Evolutionary conservation across 208 protist genomes (phyloP).

Genomic region (Wallacemonas sp.): DNA sequence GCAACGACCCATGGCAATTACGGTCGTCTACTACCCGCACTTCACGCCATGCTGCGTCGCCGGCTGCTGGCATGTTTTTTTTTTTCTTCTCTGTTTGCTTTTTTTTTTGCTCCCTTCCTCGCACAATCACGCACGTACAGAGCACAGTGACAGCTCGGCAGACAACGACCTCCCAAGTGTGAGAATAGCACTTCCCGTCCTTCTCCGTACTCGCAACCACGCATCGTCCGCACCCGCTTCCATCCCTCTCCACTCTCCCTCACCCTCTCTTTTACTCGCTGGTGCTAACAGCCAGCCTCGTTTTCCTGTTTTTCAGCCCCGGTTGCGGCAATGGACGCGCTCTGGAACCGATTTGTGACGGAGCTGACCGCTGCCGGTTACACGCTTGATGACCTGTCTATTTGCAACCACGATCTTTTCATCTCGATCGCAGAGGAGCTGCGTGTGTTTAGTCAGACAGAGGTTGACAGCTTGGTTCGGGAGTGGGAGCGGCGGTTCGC

Average conservation of each 20-base stretch:
- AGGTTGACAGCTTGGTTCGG: conserved; percentile 38
- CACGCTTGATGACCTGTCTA: conserved; percentile 47
- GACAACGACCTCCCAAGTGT: no score
- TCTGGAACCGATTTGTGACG: conserved; percentile 48
- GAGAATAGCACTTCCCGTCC: no score
- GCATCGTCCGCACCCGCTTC: no score
- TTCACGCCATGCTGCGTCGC: no score
- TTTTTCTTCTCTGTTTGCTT: background rate
- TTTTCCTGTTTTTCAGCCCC: no score
- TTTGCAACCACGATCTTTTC: conserved; percentile 68
- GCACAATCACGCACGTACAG: no score
- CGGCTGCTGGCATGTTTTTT: no score
- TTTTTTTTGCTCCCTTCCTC: background rate
- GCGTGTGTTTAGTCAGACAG: conserved; percentile 44
- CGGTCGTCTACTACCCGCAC: background rate
- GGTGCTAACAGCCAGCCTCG: background rate
- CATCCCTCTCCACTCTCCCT: no score
- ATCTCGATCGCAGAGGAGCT: conserved; percentile 54
- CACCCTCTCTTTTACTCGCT: background rate
- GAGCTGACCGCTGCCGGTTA: conserved; percentile 55
- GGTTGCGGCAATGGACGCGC: conserved; percentile 53
- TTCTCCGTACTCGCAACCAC: no score
- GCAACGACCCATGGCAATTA: background rate
- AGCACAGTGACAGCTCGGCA: no score
- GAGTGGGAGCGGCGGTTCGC: conserved; percentile 34